Percentiles rank a stretch among this genome's conserved stretches.
These are phyloP conservation scores for Rhododendron simsii DNA, from an alignment of 148 eudicot species.

Conservation along the genomic window DNA sequence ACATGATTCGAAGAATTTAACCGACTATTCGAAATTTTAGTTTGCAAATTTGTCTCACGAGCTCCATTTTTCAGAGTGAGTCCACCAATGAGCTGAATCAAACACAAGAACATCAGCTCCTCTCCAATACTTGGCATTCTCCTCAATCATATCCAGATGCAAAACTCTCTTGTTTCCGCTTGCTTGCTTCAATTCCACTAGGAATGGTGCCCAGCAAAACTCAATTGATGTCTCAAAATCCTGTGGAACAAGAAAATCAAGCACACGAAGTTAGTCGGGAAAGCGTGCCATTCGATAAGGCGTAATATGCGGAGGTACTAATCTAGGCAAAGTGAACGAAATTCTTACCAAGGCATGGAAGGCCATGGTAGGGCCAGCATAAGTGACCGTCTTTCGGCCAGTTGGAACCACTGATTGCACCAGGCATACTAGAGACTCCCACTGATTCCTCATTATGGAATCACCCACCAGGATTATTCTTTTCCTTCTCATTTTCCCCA, in stretches of 20 bases:
- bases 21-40: background rate
- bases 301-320: no score
- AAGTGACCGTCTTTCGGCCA: constrained; percentile 50
- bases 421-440: constrained; percentile 91
- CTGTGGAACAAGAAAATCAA: constrained; percentile 22
- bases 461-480: constrained; percentile 86
- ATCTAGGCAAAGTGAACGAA: background rate
- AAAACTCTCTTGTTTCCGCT: constrained; percentile 44
- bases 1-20: background rate
- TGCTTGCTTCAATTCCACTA: constrained; percentile 57
- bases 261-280: background rate
- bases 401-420: constrained; percentile 72
- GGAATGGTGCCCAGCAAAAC: constrained; percentile 81
- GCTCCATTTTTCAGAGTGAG: constrained; percentile 50
- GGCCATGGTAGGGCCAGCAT: constrained; percentile 69
- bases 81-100: constrained; percentile 96
- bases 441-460: constrained; percentile 88
- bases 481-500: constrained; percentile 77
- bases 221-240: constrained; percentile 71
- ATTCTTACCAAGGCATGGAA: constrained; percentile 61
- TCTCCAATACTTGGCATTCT: constrained; percentile 75
- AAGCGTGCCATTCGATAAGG: background rate
- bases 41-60: constrained; percentile 36
- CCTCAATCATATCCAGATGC: constrained; percentile 73
- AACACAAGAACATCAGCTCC: constrained; percentile 73